Conservation (phyloP, 148 eudicot species). For the Vaccinium darrowii region DNA sequence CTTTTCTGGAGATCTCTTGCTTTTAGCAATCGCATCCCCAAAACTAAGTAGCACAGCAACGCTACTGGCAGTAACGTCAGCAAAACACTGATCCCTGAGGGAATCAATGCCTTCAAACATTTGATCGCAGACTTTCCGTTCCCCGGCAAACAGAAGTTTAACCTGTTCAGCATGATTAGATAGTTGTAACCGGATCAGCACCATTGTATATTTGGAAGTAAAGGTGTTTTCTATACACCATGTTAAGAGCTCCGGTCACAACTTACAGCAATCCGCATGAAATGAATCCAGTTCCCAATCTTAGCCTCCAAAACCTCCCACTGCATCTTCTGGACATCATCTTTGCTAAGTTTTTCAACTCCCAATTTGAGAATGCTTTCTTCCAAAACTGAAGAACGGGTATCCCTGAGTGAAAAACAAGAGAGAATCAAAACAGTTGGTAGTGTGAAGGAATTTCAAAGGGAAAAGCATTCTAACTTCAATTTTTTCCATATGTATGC, state of each 20-base stretch:
- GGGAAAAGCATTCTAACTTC: background rate
- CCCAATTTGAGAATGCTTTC: conserved; percentile 91
- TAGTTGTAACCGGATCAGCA: conserved; percentile 49
- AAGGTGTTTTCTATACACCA: background rate
- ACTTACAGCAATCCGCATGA: conserved; percentile 97
- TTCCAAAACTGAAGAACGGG: conserved; percentile 87
- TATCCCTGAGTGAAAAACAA: conserved; percentile 52
- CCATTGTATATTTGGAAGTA: conserved; percentile 14
- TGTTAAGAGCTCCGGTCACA: background rate
- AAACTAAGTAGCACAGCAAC: conserved; percentile 91
- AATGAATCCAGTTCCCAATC: conserved; percentile 98
- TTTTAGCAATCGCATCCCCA: conserved; percentile 96
- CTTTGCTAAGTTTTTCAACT: conserved; percentile 94
- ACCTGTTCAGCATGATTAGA: conserved; percentile 53
- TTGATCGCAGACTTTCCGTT: conserved; percentile 90
- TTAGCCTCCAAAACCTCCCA: conserved; percentile 99
- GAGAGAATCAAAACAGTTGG: background rate
- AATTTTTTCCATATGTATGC: background rate
- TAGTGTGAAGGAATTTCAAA: background rate
- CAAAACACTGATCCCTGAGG: conserved; percentile 85
- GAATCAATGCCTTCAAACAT: conserved; percentile 85
- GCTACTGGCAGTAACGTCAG: conserved; percentile 86
- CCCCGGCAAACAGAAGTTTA: conserved; percentile 94
- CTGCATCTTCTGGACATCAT: conserved; percentile 98
- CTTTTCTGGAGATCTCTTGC: conserved; percentile 99